Conservation (phyloP, 2,329 filamentous ascomycete species). For the Huntiella moniliformis region DNA sequence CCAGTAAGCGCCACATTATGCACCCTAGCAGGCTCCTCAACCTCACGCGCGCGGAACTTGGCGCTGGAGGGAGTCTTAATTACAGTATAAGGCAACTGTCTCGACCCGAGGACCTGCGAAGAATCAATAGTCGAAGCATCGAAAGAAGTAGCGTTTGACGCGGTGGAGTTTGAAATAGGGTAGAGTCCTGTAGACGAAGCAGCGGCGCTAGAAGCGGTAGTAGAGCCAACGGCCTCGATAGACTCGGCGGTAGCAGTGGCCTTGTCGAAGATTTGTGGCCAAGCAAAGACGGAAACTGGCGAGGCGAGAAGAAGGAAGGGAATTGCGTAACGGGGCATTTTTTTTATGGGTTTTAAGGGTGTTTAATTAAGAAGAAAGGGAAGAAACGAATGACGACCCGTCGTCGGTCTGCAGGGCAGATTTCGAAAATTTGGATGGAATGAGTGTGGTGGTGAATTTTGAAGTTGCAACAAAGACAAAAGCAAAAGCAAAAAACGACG, state of each 20-base stretch:
- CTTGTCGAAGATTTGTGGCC: conserved; percentile 11
- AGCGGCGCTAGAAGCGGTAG: neutral
- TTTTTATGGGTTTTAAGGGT: neutral
- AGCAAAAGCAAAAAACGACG: conserved; percentile 2
- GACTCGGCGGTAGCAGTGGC: neutral
- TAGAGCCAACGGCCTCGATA: neutral
- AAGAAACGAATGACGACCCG: neutral
- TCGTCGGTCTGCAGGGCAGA: neutral
- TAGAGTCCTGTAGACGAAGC: neutral
- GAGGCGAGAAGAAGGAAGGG: conserved; percentile 5
- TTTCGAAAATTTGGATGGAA: too few relatives aligned
- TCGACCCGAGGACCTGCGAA: conserved; percentile 1
- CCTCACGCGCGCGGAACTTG: too few relatives aligned
- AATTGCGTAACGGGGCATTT: conserved; percentile 5
- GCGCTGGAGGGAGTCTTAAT: neutral
- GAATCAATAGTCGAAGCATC: conserved; percentile 3
- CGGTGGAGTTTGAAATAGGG: neutral
- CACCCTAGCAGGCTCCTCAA: too few relatives aligned
- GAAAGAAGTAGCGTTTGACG: neutral
- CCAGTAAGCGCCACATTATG: too few relatives aligned
- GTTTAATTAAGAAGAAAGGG: neutral
- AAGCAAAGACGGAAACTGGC: conserved; percentile 6
- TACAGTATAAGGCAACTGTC: neutral
- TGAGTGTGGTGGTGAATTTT: neutral
- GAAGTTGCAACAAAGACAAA: neutral